Conservation (phyloP, 148 eudicot species). For the Fagopyrum tataricum region DNA sequence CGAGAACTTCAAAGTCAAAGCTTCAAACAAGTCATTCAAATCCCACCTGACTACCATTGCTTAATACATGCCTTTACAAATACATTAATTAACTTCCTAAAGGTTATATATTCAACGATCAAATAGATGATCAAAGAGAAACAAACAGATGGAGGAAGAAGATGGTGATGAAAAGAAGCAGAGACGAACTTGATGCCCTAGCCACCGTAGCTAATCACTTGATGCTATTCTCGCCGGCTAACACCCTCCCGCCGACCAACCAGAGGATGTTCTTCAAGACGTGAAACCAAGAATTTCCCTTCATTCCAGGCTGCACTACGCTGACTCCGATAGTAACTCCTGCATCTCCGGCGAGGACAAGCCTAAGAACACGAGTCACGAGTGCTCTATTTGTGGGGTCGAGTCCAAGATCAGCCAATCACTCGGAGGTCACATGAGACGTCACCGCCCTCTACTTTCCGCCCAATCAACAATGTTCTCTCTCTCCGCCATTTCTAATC, state of each 20-base stretch:
- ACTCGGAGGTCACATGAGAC: conserved; percentile 43
- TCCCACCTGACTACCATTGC: too few relatives aligned
- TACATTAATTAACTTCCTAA: background rate
- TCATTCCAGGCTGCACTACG: conserved; percentile 30
- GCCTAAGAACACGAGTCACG: conserved; percentile 23
- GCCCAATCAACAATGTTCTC: background rate
- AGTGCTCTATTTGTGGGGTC: conserved; percentile 37
- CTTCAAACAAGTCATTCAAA: background rate
- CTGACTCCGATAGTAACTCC: background rate
- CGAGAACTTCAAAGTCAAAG: background rate
- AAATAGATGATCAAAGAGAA: background rate
- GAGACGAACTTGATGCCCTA: background rate
- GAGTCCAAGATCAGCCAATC: conserved; percentile 40
- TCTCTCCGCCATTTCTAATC: conserved; percentile 10
- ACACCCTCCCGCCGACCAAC: background rate
- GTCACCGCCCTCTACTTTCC: conserved; percentile 20
- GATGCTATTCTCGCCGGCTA: conserved; percentile 19
- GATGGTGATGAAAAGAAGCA: conserved; percentile 25
- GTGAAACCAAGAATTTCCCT: conserved; percentile 37
- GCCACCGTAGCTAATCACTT: conserved; percentile 43
- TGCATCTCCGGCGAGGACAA: background rate
- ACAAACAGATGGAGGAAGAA: too few relatives aligned
- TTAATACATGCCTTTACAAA: background rate
- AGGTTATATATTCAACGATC: background rate
- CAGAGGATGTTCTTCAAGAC: conserved; percentile 42